Evolutionary conservation across 2,329 filamentous ascomycete genomes (phyloP), one percentile per base, ranked within the genome.

Genomic region (Ceratocystis diversiconidia): DNA sequence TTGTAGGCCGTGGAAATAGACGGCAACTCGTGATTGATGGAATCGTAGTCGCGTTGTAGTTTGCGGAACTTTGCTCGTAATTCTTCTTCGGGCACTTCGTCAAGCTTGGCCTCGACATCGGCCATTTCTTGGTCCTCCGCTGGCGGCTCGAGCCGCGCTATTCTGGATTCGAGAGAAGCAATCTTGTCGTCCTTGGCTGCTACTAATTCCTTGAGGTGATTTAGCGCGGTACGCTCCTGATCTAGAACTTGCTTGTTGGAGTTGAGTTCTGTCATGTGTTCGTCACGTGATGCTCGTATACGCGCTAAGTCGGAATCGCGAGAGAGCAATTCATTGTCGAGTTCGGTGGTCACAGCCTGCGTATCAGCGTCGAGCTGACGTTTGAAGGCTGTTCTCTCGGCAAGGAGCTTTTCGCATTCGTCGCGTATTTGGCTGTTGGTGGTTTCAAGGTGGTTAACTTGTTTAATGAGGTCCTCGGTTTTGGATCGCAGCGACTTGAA

Each of bases 401-500:
- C 85, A 71, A 92, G 89, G 62, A 92, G 78, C 73, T 88, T 95
- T 71, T 92, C 87, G 5, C 89, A 87, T 71, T 96, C 91, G 73
- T 95, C 88, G 44, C 88, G 85, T 36, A 97, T 75, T 70, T 91
- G 86, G 67, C 88, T 86, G 74, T 96, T 96, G 12, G 86, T 88
- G 2, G 90, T 90, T 75, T 97, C 92, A 15, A 97, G 77, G 71
- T 92, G 86, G 74, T 99, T 99, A 72, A 96, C 86, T 46, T 90
- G 86, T 74, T 90, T 92, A 70, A 96, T 90, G 7, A 95, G 83
- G 70, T 97, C 92, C 72, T 97, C 94, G 71, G 95, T 89, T 71
- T 96, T 90, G 28, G 82, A 83, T 76, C 92, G 95, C 72, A 96
- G 82, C 68, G 89, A 85, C 76, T 96, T 97, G 81, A 96, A 99